Conservation (phyloP, 805 yeast species). For the Cephaloascus albidus region DNA sequence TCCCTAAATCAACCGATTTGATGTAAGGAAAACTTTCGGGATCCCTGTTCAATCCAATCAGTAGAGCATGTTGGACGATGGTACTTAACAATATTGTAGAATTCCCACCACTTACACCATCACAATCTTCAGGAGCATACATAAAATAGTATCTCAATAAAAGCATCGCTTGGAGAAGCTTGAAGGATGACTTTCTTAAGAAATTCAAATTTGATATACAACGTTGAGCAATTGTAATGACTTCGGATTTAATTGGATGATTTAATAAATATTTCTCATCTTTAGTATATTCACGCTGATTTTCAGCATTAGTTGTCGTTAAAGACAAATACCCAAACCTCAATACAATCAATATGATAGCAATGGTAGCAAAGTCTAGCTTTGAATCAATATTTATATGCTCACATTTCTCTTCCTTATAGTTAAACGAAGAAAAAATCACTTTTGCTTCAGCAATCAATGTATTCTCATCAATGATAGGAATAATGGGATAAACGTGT, state of each 20-base stretch:
- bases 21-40: constrained; percentile 15
- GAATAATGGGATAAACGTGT: constrained; percentile 37
- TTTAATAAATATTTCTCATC: not conserved
- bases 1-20: constrained; percentile 30
- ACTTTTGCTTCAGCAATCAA: constrained; percentile 19
- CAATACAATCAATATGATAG: constrained; percentile 30
- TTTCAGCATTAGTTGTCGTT: constrained; percentile 20
- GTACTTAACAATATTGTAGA: constrained; percentile 20
- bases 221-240: constrained; percentile 1
- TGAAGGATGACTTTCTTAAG: constrained; percentile 18
- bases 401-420: constrained; percentile 10
- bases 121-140: constrained; percentile 31
- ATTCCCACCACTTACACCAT: constrained; percentile 29
- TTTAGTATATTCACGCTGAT: constrained; percentile 7
- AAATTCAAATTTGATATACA: constrained; percentile 1
- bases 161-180: constrained; percentile 23
- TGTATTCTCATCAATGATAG: constrained; percentile 29
- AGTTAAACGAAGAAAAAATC: constrained; percentile 19
- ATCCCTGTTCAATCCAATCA: constrained; percentile 3
- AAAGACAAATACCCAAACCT: constrained; percentile 33
- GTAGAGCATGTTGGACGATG: constrained; percentile 1
- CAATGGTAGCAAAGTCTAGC: constrained; percentile 28
- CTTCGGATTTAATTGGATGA: not conserved
- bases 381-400: constrained; percentile 23
- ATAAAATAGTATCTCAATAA: constrained; percentile 22